Percentiles rank a stretch among this genome's conserved stretches.
Evolutionary conservation across 2,329 filamentous ascomycete species (phyloP).

Genomic region (Ceratocystis cacaofunesta): DNA sequence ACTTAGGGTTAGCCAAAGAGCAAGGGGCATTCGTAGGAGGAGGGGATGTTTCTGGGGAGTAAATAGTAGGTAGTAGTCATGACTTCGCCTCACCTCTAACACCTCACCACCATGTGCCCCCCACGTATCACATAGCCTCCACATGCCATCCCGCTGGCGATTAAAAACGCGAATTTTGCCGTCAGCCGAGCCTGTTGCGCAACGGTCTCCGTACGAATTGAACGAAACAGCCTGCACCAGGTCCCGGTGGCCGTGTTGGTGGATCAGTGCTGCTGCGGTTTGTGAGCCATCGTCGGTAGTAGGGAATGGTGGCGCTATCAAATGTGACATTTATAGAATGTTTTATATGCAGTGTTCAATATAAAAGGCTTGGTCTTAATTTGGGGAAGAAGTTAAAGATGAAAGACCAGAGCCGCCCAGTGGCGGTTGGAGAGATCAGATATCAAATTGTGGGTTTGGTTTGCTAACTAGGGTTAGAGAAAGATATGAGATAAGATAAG

Average conservation of each 20-base stretch:
- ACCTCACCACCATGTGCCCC: slow-evolving; percentile 81
- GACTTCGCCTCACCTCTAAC: slow-evolving; percentile 49
- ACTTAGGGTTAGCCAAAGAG: background rate
- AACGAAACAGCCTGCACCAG: slow-evolving; percentile 74
- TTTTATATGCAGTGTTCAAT: background rate
- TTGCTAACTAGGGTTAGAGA: background rate
- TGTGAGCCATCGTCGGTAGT: slow-evolving; percentile 29
- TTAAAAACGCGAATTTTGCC: slow-evolving; percentile 89
- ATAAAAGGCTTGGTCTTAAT: background rate
- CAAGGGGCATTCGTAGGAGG: too few species aligned
- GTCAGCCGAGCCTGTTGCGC: slow-evolving; percentile 81
- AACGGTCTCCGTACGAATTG: slow-evolving; percentile 83
- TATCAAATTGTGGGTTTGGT: background rate
- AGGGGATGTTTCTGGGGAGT: background rate
- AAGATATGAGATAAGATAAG: background rate
- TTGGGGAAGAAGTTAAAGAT: background rate
- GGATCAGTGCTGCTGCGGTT: slow-evolving; percentile 43
- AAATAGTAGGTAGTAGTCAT: background rate
- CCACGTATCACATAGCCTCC: slow-evolving; percentile 77
- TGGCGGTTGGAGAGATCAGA: background rate
- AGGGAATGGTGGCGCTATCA: slow-evolving; percentile 16
- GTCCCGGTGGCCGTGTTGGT: slow-evolving; percentile 63
- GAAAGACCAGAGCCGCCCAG: background rate
- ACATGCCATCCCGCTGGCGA: slow-evolving; percentile 59
- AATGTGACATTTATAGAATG: slow-evolving; percentile 13